phyloP scores from a whole-genome alignment of 139 green algal genomes.

The Closterium sp. region DNA sequence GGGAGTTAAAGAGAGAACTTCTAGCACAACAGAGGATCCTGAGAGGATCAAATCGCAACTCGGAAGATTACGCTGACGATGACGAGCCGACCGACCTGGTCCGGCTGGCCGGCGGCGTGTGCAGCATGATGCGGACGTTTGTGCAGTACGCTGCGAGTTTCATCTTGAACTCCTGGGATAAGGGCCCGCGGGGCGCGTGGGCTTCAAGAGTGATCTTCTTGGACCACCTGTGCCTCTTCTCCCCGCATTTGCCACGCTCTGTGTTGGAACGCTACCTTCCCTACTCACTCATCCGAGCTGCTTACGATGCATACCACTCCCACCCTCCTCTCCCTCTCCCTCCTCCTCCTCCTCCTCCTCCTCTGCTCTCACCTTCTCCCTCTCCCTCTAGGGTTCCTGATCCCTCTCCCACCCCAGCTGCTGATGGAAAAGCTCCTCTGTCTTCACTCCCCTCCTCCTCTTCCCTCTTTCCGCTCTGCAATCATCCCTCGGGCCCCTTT shows the following conservation, averaged over 20 bases:
- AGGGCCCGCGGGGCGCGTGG: not conserved
- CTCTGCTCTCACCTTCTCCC: not conserved
- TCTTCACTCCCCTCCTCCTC: not conserved
- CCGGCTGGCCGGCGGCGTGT: not conserved
- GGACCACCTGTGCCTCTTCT: slow-evolving; percentile 38
- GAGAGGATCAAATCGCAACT: not conserved
- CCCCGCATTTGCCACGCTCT: slow-evolving; percentile 28
- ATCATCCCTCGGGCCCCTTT: not conserved
- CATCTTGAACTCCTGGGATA: slow-evolving; percentile 17
- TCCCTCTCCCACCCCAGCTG: not conserved
- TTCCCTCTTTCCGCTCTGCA: not conserved
- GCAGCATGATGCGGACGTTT: slow-evolving; percentile 18
- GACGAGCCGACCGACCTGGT: not conserved
- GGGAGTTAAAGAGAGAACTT: slow-evolving; percentile 10
- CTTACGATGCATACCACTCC: slow-evolving; percentile 25
- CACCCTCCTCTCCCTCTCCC: slow-evolving; percentile 19
- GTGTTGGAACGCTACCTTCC: slow-evolving; percentile 25
- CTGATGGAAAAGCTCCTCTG: not conserved
- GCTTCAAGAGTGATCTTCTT: slow-evolving; percentile 30
- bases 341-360: slow-evolving; percentile 1
- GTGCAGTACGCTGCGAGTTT: slow-evolving; percentile 10
- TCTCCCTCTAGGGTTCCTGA: not conserved
- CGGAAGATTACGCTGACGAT: slow-evolving; percentile 16
- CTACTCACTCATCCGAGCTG: slow-evolving; percentile 27
- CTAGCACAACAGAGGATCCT: slow-evolving; percentile 10